These are phyloP conservation scores for Phialophora chinensis DNA, from an alignment of 2,329 filamentous ascomycete species.

Conservation along the genomic window DNA sequence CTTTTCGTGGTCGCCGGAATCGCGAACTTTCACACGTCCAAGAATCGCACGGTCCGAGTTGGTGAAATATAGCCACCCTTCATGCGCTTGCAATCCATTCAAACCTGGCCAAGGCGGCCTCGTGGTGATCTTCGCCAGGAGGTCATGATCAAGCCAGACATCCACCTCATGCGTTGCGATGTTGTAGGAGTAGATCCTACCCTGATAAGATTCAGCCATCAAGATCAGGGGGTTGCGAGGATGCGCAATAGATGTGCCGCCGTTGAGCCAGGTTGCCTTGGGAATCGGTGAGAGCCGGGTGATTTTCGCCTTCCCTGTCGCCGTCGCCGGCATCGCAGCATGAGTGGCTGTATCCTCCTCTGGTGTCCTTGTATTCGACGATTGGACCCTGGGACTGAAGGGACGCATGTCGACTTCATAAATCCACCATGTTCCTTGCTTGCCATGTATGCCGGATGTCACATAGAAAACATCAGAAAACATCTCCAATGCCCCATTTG, in stretches of 20 bases:
- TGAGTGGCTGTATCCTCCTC: neutral
- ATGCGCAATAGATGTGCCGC: slow-evolving; percentile 8
- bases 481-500: neutral
- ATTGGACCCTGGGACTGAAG: neutral
- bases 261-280: slow-evolving; percentile 19
- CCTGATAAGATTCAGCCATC: slow-evolving; percentile 22
- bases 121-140: slow-evolving; percentile 14
- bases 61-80: slow-evolving; percentile 12
- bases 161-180: slow-evolving; percentile 4
- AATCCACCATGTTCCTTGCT: slow-evolving; percentile 12
- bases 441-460: slow-evolving; percentile 16
- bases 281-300: slow-evolving; percentile 10
- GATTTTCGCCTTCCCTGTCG: neutral
- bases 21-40: neutral
- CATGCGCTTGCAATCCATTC: slow-evolving; percentile 8
- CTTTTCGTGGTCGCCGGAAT: neutral
- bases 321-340: neutral
- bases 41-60: slow-evolving; percentile 19
- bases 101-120: slow-evolving; percentile 12
- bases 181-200: slow-evolving; percentile 9
- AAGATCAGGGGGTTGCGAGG: slow-evolving; percentile 8
- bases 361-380: neutral
- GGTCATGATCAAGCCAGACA: slow-evolving; percentile 12
- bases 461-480: slow-evolving; percentile 18
- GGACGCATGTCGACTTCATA: slow-evolving; percentile 19